phyloP scores from a whole-genome alignment of 345 rosid species.

The Murraya paniculata region DNA sequence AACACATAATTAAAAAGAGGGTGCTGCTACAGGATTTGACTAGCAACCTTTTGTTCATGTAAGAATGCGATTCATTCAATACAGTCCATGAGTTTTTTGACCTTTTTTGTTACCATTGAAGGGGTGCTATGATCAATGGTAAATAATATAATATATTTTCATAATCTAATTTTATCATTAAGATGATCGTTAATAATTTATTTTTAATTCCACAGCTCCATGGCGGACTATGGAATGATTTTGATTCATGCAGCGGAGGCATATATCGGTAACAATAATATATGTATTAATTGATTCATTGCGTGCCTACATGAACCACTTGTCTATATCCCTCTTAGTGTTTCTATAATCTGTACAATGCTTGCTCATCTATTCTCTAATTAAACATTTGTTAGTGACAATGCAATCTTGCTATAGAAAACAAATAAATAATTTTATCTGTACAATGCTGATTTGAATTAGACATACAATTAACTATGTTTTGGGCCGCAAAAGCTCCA shows the following conservation, averaged over 20 bases:
- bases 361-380: too few species aligned
- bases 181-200: too few species aligned
- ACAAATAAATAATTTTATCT: not conserved
- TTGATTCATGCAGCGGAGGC: not conserved
- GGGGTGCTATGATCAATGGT: too few species aligned
- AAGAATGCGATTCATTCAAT: too few species aligned
- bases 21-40: not conserved
- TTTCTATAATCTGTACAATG: too few species aligned
- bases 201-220: not conserved
- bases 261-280: too few species aligned
- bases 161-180: too few species aligned
- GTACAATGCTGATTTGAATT: not conserved
- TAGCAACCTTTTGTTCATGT: not conserved
- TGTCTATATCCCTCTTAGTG: not conserved
- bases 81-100: too few species aligned
- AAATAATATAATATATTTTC: too few species aligned
- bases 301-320: not conserved
- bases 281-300: too few species aligned
- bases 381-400: too few species aligned
- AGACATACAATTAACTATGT: not conserved
- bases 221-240: not conserved
- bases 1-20: not conserved
- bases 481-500: not conserved
- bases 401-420: not conserved
- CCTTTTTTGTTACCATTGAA: too few species aligned